Evolutionary conservation across 2,329 filamentous ascomycete species (phyloP), one percentile per base, ranked within the genome.

Genomic region (Colletotrichum sp.): DNA sequence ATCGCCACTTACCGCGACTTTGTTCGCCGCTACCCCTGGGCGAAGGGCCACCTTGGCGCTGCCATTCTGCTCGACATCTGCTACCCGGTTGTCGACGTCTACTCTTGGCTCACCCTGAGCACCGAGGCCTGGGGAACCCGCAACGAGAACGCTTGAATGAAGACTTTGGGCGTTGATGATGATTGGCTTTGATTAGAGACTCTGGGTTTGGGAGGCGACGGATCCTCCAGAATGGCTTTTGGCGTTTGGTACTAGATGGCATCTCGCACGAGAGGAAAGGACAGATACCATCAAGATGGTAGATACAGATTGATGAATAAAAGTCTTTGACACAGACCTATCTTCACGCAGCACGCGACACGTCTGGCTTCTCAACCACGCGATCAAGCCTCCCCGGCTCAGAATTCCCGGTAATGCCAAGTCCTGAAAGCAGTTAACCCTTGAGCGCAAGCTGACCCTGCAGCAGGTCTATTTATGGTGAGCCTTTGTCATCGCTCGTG

Each of bases 21-120:
- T 24, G 36, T 52, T 8, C 21, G 34, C n/a, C 76, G 66, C 18
- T 78, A 69, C 12, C 75, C 77, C 9, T 78, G 60, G n/a, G 49
- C 30, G 1, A 7, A 28, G n/a, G 44, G 59, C 10, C 60, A 77
- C 13, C 30, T 77, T 4, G 75, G 75, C 65, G 75, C 75, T 3
- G 63, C 65, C 9, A 66, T 75, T 24, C 32, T 78, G 1, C 68
- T 77, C n/a, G 77, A 78, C 65, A 69, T 71, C 26, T 69, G 67
- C 39, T 32, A 74, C 24, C 64, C 72, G 16, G 24, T 77, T 7
- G 24, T 78, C 8, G 75, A 78, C 7, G 6, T 75, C n/a, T 77
- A 77, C 24, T 68, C 71, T 5, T 75, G 75, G 71, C 9, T 64
- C n/a, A 78, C 77, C 3, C 24, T 78, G 9, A 49, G 44, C 57